These are phyloP conservation scores for Psidium guajava DNA, from an alignment of 345 rosid genomes.

Conservation along the genomic window DNA sequence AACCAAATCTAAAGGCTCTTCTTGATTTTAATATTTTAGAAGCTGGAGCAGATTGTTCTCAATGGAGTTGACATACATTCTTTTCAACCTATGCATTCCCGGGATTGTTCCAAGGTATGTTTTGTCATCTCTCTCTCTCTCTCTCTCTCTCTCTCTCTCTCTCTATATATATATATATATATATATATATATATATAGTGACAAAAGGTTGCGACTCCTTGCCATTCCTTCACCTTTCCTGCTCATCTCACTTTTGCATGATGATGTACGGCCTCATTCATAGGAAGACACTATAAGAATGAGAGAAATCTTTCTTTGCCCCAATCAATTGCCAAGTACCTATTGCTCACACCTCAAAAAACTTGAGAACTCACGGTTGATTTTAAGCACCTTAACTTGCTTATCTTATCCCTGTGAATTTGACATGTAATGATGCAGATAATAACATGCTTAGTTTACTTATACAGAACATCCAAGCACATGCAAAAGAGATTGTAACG, in stretches of 20 bases:
- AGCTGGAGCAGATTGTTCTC: slow-evolving; percentile 60
- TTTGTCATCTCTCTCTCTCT: not conserved
- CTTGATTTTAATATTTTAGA: slow-evolving; percentile 28
- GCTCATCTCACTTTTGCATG: not conserved
- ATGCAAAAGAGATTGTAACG: not conserved
- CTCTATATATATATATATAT: too few species aligned
- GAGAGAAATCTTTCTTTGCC: not conserved
- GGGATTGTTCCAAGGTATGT: slow-evolving; percentile 85
- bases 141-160: too few species aligned
- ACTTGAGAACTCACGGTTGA: not conserved
- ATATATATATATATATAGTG: too few species aligned
- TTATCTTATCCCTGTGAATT: not conserved
- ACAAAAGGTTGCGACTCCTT: not conserved
- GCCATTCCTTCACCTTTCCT: not conserved
- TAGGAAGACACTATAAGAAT: not conserved
- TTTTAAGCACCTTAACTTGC: not conserved
- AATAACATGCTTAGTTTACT: not conserved
- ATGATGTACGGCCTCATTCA: not conserved
- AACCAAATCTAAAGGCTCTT: not conserved
- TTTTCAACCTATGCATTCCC: slow-evolving; percentile 76
- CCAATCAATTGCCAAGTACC: not conserved
- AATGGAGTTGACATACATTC: slow-evolving; percentile 46
- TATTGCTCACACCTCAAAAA: not conserved
- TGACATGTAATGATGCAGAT: not conserved
- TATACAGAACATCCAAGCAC: not conserved